Conservation (phyloP, 306 rosid species). For the Nissolia schottii region DNA sequence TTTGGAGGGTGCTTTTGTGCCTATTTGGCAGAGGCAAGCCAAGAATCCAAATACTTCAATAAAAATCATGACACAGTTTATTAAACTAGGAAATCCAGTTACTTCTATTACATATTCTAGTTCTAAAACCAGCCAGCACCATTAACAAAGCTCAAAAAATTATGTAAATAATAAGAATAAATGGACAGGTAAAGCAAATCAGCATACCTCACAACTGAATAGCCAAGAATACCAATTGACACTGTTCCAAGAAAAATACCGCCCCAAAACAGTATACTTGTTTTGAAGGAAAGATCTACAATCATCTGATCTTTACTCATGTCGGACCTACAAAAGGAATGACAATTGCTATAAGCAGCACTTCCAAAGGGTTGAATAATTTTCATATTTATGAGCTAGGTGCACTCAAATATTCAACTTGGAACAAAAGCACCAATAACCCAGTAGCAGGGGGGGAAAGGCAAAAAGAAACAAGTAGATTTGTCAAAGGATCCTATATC, state of each 20-base stretch:
- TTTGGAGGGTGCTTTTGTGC: too few species aligned
- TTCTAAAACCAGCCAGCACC: slow-evolving; percentile 5
- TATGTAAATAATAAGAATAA: not conserved
- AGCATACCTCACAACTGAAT: slow-evolving; percentile 58
- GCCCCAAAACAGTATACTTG: slow-evolving; percentile 55
- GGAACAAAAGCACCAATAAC: not conserved
- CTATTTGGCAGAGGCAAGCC: too few species aligned
- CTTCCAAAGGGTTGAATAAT: not conserved
- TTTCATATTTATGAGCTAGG: not conserved
- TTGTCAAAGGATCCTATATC: not conserved
- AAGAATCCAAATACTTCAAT: too few species aligned
- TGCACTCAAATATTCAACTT: not conserved
- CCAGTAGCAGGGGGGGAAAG: not conserved
- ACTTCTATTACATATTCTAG: not conserved
- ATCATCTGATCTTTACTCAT: slow-evolving; percentile 84
- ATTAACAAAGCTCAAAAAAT: not conserved
- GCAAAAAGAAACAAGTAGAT: not conserved
- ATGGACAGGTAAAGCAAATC: not conserved
- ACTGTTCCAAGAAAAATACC: slow-evolving; percentile 63
- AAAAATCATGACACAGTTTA: too few species aligned
- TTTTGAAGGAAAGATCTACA: slow-evolving; percentile 46
- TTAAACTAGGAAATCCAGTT: not conserved
- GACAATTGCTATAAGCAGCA: slow-evolving; percentile 8
- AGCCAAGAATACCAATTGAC: slow-evolving; percentile 78
- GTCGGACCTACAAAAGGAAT: slow-evolving; percentile 59